Evolutionary conservation across 1,284 basidiomycete genomes (phyloP).

Genomic region (Kalmanozyma brasiliensis): DNA sequence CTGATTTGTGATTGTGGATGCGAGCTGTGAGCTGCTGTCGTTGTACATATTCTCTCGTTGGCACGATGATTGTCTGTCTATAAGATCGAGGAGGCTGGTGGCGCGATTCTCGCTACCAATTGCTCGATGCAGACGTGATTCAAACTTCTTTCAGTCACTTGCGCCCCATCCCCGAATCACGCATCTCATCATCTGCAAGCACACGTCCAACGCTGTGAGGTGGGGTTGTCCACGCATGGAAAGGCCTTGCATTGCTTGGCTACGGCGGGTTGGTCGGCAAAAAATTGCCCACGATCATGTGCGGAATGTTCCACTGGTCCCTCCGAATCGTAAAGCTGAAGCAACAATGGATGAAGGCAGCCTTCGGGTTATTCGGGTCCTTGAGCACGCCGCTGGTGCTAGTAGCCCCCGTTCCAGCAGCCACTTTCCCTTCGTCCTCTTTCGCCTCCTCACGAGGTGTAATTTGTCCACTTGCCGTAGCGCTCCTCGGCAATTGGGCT

Average conservation of each 20-base stretch:
- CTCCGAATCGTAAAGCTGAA: constrained; percentile 94
- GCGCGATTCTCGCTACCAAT: too few relatives aligned
- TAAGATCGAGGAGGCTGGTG: too few relatives aligned
- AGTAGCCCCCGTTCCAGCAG: constrained; percentile 26
- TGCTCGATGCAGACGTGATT: too few relatives aligned
- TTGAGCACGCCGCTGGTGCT: constrained; percentile 32
- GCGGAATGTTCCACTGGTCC: constrained; percentile 71
- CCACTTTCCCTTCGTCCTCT: constrained; percentile 2
- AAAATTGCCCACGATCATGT: constrained; percentile 49
- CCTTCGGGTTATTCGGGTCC: constrained; percentile 68
- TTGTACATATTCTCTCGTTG: too few relatives aligned
- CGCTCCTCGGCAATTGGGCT: constrained; percentile 12
- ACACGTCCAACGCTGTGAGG: too few relatives aligned
- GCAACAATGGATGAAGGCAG: constrained; percentile 84
- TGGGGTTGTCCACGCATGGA: too few relatives aligned
- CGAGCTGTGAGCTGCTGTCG: too few relatives aligned
- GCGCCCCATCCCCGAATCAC: too few relatives aligned
- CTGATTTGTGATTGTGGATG: not conserved
- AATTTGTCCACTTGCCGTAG: constrained; percentile 2
- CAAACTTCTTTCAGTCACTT: too few relatives aligned
- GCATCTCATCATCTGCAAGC: too few relatives aligned
- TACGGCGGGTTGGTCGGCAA: constrained; percentile 39
- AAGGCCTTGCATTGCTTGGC: not conserved
- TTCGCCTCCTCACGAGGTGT: constrained; percentile 6
- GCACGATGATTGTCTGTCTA: too few relatives aligned